phyloP scores from a whole-genome alignment of 495 filamentous ascomycete genomes.

The Alectoria sarmentosa region DNA sequence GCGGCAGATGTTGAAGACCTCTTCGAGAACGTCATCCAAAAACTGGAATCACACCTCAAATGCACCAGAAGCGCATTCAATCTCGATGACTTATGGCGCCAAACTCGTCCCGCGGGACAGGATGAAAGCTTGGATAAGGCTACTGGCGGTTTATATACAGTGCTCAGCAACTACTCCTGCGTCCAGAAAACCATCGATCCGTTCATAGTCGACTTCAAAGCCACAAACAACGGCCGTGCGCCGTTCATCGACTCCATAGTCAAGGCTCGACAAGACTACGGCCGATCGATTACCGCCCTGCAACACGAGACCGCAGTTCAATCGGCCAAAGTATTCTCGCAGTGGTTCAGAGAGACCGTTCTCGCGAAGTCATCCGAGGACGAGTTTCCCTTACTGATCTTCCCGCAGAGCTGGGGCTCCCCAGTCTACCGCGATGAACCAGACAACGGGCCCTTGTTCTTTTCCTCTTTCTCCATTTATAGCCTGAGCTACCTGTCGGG shows the following conservation, averaged over 20 bases:
- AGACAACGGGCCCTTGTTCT: conserved; percentile 18
- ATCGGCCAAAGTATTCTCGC: conserved; percentile 16
- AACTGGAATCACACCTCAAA: conserved; percentile 22
- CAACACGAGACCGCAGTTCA: conserved; percentile 13
- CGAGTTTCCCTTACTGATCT: conserved; percentile 23
- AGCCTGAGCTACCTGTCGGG: conserved; percentile 25
- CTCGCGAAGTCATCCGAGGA: conserved; percentile 1
- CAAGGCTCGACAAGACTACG: conserved; percentile 24
- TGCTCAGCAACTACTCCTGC: conserved; percentile 30
- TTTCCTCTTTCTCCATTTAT: conserved; percentile 22
- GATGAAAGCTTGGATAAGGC: conserved; percentile 25
- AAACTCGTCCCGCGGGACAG: conserved; percentile 18
- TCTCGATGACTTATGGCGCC: conserved; percentile 23
- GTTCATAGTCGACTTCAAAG: conserved; percentile 36
- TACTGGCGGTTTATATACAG: conserved; percentile 27
- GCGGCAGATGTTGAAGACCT: conserved; percentile 16
- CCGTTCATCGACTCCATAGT: conserved; percentile 33
- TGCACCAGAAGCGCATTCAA: conserved; percentile 21
- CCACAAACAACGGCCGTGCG: conserved; percentile 30
- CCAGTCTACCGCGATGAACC: conserved; percentile 24
- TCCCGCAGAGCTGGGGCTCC: conserved; percentile 23
- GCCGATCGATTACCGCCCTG: conserved; percentile 4
- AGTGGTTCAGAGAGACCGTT: conserved; percentile 21
- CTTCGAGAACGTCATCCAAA: conserved; percentile 22
- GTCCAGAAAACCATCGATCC: conserved; percentile 25